A percentile compares a stretch with the other conserved stretches of the same genome.
phyloP scores from a whole-genome alignment of 129 eudicot species.

The Artemisia argyi region DNA sequence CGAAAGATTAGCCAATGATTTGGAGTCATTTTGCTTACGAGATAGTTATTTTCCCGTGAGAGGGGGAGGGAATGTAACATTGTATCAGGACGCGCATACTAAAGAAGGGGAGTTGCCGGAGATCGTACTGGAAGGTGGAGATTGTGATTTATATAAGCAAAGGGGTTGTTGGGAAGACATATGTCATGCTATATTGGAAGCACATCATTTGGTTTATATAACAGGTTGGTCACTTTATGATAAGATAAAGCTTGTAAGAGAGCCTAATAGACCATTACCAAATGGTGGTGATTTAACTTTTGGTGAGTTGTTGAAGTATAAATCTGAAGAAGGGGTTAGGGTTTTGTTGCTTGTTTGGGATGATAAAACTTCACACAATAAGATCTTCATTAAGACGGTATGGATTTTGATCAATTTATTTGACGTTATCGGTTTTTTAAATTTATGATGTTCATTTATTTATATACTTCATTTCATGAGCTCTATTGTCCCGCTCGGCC shows the following conservation, averaged over 20 bases:
- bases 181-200: constrained; percentile 80
- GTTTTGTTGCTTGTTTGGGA: constrained; percentile 92
- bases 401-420: not conserved
- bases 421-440: not conserved
- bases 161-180: constrained; percentile 84
- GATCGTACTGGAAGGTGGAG: constrained; percentile 50
- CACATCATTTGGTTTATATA: constrained; percentile 73
- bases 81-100: constrained; percentile 86
- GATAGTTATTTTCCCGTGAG: constrained; percentile 72
- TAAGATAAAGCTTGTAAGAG: constrained; percentile 74
- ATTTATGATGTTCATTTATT: too few relatives aligned
- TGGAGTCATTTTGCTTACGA: constrained; percentile 40
- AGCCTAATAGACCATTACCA: constrained; percentile 57
- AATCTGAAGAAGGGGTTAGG: constrained; percentile 84
- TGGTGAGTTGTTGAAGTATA: constrained; percentile 76
- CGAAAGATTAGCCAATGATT: constrained; percentile 1
- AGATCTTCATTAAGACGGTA: constrained; percentile 76
- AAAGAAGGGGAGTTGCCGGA: constrained; percentile 59
- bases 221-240: constrained; percentile 82
- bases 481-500: too few relatives aligned
- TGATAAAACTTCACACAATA: constrained; percentile 85
- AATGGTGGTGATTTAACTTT: constrained; percentile 60
- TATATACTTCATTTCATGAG: too few relatives aligned
- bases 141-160: constrained; percentile 26
- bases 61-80: constrained; percentile 56